phyloP scores from a whole-genome alignment of 495 filamentous ascomycete genomes.

The Xylaria castorea region DNA sequence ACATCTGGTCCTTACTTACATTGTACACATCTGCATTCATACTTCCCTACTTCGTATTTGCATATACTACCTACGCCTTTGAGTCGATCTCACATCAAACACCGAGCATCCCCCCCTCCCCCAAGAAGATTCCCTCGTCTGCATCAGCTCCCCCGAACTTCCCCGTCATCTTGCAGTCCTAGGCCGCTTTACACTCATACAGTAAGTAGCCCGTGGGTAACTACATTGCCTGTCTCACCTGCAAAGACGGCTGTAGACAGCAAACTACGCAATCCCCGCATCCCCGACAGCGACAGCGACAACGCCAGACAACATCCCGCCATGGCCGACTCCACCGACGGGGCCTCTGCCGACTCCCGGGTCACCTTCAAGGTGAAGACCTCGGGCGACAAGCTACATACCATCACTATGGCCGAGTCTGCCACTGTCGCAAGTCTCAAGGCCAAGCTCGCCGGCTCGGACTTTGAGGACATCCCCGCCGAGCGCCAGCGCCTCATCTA shows the following conservation, averaged over 20 bases:
- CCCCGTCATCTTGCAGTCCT: background rate
- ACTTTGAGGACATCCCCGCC: constrained; percentile 82
- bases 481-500: constrained; percentile 96
- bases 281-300: background rate
- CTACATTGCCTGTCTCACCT: background rate
- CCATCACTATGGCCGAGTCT: constrained; percentile 76
- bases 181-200: background rate
- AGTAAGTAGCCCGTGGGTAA: background rate
- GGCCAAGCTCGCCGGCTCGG: constrained; percentile 76
- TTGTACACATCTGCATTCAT: background rate
- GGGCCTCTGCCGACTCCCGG: constrained; percentile 55
- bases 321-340: constrained; percentile 63
- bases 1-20: background rate
- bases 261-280: background rate
- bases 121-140: background rate
- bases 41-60: background rate
- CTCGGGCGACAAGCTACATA: constrained; percentile 82
- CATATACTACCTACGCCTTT: background rate
- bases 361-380: constrained; percentile 96
- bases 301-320: background rate
- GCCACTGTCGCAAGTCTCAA: constrained; percentile 87
- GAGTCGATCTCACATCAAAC: background rate
- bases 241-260: background rate
- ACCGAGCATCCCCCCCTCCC: background rate
- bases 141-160: background rate